phyloP scores from a whole-genome alignment of 106 monocot species.

The Platanthera guangdongensis region DNA sequence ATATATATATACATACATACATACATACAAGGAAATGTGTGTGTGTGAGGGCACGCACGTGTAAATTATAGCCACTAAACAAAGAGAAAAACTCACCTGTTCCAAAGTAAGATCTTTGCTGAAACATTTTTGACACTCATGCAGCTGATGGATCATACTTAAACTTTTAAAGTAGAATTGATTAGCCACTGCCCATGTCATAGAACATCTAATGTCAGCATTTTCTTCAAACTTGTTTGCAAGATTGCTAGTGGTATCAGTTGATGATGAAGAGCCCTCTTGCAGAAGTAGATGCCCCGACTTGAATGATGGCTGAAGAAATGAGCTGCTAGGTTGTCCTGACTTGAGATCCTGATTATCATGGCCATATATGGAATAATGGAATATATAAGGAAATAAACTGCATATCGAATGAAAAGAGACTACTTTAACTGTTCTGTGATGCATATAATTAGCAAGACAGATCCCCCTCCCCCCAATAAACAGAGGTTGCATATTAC shows the following conservation, averaged over 20 bases:
- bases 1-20: not conserved
- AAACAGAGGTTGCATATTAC: conserved; percentile 16
- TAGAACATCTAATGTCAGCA: conserved; percentile 8
- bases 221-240: conserved; percentile 8
- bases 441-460: not conserved
- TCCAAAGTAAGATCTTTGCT: conserved; percentile 64
- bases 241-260: not conserved
- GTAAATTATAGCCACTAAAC: not conserved
- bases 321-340: conserved; percentile 23
- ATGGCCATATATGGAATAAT: not conserved
- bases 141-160: conserved; percentile 53
- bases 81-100: conserved; percentile 28
- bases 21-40: not conserved
- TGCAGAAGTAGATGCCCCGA: conserved; percentile 46
- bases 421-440: not conserved
- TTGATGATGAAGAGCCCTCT: conserved; percentile 5
- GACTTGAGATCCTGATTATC: conserved; percentile 29
- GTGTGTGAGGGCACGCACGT: not conserved
- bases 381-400: not conserved
- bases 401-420: not conserved
- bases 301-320: conserved; percentile 68
- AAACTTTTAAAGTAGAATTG: conserved; percentile 67
- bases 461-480: not conserved
- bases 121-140: conserved; percentile 41
- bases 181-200: conserved; percentile 48